These are phyloP conservation scores for Cladophialophora exuberans DNA, from an alignment of 2,329 filamentous ascomycete genomes.

Conservation along the genomic window DNA sequence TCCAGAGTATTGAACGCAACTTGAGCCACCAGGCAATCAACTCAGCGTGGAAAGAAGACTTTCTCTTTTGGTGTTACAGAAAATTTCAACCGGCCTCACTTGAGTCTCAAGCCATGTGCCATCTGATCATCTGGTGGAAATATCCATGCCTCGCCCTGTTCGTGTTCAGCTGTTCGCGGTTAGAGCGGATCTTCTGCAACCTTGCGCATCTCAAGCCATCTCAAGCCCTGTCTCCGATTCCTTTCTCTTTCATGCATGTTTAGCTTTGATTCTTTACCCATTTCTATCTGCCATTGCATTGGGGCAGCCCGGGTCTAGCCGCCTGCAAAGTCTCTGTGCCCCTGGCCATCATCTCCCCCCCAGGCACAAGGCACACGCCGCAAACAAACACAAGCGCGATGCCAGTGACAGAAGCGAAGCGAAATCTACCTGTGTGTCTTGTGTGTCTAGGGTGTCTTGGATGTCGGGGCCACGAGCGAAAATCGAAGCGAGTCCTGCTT, in stretches of 20 bases:
- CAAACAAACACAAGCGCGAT: too few relatives aligned
- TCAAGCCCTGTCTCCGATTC: constrained; percentile 10
- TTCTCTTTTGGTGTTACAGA: too few relatives aligned
- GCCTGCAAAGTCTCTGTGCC: constrained; percentile 15
- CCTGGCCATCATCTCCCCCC: not conserved
- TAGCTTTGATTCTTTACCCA: constrained; percentile 11
- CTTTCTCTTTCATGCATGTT: constrained; percentile 4
- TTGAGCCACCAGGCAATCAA: too few relatives aligned
- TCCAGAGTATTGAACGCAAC: not conserved
- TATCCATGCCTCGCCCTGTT: too few relatives aligned
- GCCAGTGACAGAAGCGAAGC: too few relatives aligned
- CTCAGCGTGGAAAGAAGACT: too few relatives aligned
- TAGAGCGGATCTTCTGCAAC: constrained; percentile 8
- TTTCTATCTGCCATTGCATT: constrained; percentile 2
- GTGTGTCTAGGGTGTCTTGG: too few relatives aligned
- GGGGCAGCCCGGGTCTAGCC: constrained; percentile 5
- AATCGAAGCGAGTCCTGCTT: constrained; percentile 15
- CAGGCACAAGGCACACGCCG: not conserved
- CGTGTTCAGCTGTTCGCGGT: constrained; percentile 2
- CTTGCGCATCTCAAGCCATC: constrained; percentile 11
- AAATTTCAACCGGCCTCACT: too few relatives aligned
- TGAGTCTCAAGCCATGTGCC: too few relatives aligned
- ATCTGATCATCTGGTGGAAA: not conserved
- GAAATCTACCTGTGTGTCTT: too few relatives aligned
- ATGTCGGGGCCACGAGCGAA: not conserved